These are phyloP conservation scores for Rhodotorula toruloides DNA, from an alignment of 768 basidiomycete species.

Conservation along the genomic window DNA sequence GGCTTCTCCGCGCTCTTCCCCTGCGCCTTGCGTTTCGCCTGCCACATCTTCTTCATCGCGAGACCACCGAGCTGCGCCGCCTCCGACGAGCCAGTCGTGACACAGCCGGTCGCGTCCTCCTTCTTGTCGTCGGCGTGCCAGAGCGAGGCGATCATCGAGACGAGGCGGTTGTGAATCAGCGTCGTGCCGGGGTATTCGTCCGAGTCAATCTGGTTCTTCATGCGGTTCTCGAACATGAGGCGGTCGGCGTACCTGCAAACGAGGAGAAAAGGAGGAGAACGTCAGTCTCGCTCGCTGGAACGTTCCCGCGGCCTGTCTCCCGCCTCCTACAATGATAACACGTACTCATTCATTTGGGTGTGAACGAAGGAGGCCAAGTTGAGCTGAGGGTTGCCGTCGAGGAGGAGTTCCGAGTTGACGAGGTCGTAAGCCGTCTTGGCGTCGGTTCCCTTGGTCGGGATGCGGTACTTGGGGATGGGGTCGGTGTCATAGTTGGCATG, in stretches of 20 bases:
- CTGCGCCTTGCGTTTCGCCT: slow-evolving; percentile 59
- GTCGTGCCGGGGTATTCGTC: slow-evolving; percentile 64
- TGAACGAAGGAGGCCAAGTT: slow-evolving; percentile 64
- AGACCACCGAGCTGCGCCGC: slow-evolving; percentile 69
- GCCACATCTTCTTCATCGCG: slow-evolving; percentile 68
- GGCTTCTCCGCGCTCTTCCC: slow-evolving; percentile 63
- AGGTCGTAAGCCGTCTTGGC: slow-evolving; percentile 46
- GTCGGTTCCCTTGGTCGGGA: slow-evolving; percentile 57
- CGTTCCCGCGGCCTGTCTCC: too few relatives aligned
- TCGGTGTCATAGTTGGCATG: slow-evolving; percentile 56
- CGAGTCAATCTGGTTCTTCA: slow-evolving; percentile 64
- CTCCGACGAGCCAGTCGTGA: slow-evolving; percentile 63
- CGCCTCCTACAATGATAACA: too few relatives aligned
- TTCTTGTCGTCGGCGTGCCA: slow-evolving; percentile 61
- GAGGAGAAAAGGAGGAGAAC: not conserved
- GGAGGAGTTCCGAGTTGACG: slow-evolving; percentile 52
- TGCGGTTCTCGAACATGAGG: slow-evolving; percentile 50
- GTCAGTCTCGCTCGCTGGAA: too few relatives aligned
- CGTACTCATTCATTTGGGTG: slow-evolving; percentile 49
- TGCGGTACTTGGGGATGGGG: slow-evolving; percentile 64
- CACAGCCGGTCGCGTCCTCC: slow-evolving; percentile 59
- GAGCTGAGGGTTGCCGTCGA: slow-evolving; percentile 46
- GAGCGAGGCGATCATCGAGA: slow-evolving; percentile 61
- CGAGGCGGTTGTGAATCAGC: slow-evolving; percentile 52
- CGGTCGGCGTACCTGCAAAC: slow-evolving; percentile 51